phyloP scores from a whole-genome alignment of 2,329 filamentous ascomycete species.

The Colletotrichum plurivorum region DNA sequence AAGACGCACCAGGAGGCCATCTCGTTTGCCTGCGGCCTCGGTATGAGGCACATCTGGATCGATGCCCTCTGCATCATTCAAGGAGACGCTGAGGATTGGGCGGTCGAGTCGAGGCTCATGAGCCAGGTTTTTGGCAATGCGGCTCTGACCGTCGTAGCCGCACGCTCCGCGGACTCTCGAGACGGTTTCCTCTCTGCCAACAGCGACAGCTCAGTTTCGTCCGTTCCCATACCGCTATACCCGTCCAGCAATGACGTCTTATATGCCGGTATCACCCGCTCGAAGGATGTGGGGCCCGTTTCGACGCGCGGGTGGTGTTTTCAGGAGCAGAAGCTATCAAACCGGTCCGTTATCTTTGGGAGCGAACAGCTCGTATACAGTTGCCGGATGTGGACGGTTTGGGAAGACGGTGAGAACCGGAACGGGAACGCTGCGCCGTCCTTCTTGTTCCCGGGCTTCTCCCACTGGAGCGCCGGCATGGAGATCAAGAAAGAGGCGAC shows the following conservation, averaged over 20 bases:
- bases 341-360: constrained; percentile 5
- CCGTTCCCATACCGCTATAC: constrained; percentile 1
- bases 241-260: constrained; percentile 1
- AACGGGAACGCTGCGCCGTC: background rate
- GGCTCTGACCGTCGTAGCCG: constrained; percentile 14
- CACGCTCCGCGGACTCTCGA: background rate
- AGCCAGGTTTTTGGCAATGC: constrained; percentile 34
- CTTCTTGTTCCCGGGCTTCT: constrained; percentile 1
- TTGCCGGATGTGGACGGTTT: constrained; percentile 3
- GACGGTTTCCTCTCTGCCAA: constrained; percentile 11
- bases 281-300: background rate
- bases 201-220: background rate
- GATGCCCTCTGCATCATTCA: constrained; percentile 35
- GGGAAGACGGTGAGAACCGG: constrained; percentile 5
- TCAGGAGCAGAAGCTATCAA: constrained; percentile 23
- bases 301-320: constrained; percentile 31
- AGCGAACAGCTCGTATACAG: constrained; percentile 13
- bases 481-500: constrained; percentile 7
- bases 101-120: constrained; percentile 32
- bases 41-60: background rate
- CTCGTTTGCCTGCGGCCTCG: background rate
- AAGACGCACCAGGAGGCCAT: background rate
- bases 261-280: background rate
- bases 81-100: constrained; percentile 34
- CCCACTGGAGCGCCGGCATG: background rate